A percentile compares a stretch with the other conserved stretches of the same genome.
These are phyloP conservation scores for Dactylis glomerata DNA, from an alignment of 176 grass and related monocot genomes.

Conservation along the genomic window DNA sequence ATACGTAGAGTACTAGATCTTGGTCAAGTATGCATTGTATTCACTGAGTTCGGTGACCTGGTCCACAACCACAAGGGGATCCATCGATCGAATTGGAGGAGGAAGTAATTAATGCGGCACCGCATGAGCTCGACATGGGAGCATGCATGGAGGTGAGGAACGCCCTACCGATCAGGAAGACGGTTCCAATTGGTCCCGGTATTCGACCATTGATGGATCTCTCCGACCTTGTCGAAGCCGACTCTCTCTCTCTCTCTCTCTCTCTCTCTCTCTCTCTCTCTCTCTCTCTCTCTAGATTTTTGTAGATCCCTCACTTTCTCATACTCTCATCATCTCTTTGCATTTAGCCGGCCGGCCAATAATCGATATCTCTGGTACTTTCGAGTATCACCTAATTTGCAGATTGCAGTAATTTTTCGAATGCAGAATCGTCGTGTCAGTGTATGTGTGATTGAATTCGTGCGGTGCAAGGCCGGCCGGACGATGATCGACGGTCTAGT, in stretches of 20 bases:
- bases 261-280: neutral
- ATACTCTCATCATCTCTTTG: neutral
- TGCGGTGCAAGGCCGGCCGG: neutral
- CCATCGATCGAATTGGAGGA: neutral
- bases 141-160: constrained; percentile 21
- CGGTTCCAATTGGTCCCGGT: constrained; percentile 18
- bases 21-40: neutral
- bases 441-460: neutral
- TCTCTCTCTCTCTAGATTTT: neutral
- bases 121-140: constrained; percentile 22
- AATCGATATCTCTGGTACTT: neutral
- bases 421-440: neutral
- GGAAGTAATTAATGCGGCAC: constrained; percentile 18
- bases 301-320: neutral
- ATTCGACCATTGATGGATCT: constrained; percentile 14
- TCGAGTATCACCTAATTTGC: neutral
- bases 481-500: neutral
- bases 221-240: neutral
- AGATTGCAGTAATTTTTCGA: neutral
- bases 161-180: constrained; percentile 29
- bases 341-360: neutral
- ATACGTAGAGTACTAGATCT: neutral
- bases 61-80: neutral
- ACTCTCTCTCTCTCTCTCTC: neutral
- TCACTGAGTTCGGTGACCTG: neutral